Percentiles rank a stretch among this genome's conserved stretches.
phyloP scores from a whole-genome alignment of 192 early-diverging fungal genomes.

The Backusella circina region DNA sequence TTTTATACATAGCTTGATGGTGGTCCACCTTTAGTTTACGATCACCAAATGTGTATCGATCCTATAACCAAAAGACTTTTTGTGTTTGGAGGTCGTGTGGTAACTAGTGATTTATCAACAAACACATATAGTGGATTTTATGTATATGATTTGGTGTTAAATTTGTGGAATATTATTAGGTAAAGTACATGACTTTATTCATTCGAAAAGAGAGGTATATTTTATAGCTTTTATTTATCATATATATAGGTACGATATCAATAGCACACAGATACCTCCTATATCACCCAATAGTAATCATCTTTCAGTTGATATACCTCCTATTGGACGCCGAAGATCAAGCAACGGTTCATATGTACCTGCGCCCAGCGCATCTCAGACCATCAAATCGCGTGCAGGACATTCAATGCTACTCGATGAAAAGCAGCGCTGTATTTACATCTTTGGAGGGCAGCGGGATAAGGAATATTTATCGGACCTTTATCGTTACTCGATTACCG shows the following conservation, averaged over 20 bases:
- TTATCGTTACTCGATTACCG: conserved; percentile 80
- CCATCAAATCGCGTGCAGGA: conserved; percentile 80
- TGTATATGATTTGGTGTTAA: conserved; percentile 62
- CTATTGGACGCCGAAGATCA: not conserved
- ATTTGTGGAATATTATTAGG: conserved; percentile 74
- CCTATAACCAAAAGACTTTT: conserved; percentile 65
- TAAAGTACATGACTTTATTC: conserved; percentile 31
- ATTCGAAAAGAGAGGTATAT: not conserved
- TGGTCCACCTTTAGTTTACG: conserved; percentile 86
- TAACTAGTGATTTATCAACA: conserved; percentile 59
- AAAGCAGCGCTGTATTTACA: conserved; percentile 69
- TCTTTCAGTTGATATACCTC: not conserved
- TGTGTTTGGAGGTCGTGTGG: conserved; percentile 85
- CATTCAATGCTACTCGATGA: conserved; percentile 88
- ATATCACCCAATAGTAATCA: not conserved
- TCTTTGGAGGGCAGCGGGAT: conserved; percentile 89
- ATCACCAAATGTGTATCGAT: conserved; percentile 94
- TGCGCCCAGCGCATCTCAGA: not conserved
- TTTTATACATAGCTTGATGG: conserved; percentile 51
- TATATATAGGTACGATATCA: not conserved
- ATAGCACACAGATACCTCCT: not conserved
- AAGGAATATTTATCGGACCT: conserved; percentile 81
- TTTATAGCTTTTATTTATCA: no score
- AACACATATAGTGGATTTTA: conserved; percentile 87
- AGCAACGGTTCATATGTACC: not conserved